phyloP scores from a whole-genome alignment of 495 filamentous ascomycete species.

The Clohesyomyces aquaticus region DNA sequence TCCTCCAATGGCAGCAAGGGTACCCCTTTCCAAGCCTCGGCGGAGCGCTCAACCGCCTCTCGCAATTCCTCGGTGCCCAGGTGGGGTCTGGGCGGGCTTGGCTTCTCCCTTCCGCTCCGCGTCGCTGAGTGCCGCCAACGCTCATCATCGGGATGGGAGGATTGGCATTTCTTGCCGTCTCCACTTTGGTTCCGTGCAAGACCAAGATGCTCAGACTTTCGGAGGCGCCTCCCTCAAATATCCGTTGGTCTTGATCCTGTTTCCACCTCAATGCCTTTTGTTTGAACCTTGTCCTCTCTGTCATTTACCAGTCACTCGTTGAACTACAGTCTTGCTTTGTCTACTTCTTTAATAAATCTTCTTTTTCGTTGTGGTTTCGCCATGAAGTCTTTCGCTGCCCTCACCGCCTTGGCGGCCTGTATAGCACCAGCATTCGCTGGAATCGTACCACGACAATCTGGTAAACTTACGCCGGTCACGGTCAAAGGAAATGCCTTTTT shows the following conservation, averaged over 20 bases:
- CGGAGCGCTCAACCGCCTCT: conserved; percentile 4
- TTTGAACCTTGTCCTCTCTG: conserved; percentile 25
- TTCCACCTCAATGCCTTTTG: conserved; percentile 22
- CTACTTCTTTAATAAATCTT: conserved; percentile 16
- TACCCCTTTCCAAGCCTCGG: conserved; percentile 33
- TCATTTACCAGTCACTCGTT: conserved; percentile 39
- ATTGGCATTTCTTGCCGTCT: conserved; percentile 38
- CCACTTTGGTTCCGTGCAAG: conserved; percentile 13
- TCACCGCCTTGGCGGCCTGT: conserved; percentile 14
- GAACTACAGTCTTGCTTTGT: conserved; percentile 15
- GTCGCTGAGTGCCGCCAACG: conserved; percentile 18
- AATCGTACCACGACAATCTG: conserved; percentile 25
- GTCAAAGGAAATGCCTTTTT: conserved; percentile 74
- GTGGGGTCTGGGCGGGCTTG: conserved; percentile 32
- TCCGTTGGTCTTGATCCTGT: conserved; percentile 4
- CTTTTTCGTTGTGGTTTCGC: conserved; percentile 2
- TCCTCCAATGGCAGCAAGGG: conserved; percentile 9
- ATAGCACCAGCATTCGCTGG: conserved; percentile 24
- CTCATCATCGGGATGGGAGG: conserved; percentile 25
- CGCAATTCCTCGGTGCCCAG: not conserved
- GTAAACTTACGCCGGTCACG: conserved; percentile 47
- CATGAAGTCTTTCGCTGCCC: conserved; percentile 28
- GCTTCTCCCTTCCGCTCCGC: conserved; percentile 25
- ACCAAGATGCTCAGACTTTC: not conserved
- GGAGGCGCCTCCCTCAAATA: conserved; percentile 27